Evolutionary conservation across 768 basidiomycete genomes (phyloP).

Genomic region (Lentinus tigrinus): DNA sequence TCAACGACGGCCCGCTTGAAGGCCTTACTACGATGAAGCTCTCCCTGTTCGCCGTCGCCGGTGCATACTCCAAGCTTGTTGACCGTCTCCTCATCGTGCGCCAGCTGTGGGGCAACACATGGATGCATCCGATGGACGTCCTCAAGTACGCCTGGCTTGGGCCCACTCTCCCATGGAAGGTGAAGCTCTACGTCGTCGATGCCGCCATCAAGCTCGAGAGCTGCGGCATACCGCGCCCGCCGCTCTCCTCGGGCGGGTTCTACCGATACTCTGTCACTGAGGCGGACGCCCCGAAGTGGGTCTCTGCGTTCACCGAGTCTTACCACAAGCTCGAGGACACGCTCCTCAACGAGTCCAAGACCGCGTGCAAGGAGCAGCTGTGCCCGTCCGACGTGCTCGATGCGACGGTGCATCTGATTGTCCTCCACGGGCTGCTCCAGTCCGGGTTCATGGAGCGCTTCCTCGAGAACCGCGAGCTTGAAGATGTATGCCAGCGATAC

Average conservation of each 20-base stretch:
- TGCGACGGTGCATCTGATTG: background rate
- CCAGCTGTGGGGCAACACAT: background rate
- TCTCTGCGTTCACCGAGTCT: background rate
- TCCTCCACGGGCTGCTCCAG: background rate
- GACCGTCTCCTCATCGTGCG: background rate
- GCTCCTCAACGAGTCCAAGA: background rate
- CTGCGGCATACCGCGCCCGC: background rate
- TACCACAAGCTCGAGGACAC: background rate
- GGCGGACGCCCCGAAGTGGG: background rate
- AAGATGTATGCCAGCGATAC: too few relatives aligned
- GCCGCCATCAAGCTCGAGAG: background rate
- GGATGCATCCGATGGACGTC: background rate
- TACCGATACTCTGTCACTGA: background rate
- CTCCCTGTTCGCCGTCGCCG: background rate
- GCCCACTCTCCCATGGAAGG: background rate
- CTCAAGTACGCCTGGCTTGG: background rate
- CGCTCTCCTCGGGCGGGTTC: background rate
- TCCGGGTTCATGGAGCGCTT: background rate
- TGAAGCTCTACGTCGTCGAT: background rate
- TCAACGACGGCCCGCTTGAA: background rate
- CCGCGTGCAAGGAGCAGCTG: background rate
- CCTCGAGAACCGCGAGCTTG: background rate
- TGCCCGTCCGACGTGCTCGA: background rate
- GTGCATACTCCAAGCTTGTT: background rate
- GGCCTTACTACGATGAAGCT: background rate